These are phyloP conservation scores for Colletotrichum sublineola DNA, from an alignment of 2,329 filamentous ascomycete species.

Conservation along the genomic window DNA sequence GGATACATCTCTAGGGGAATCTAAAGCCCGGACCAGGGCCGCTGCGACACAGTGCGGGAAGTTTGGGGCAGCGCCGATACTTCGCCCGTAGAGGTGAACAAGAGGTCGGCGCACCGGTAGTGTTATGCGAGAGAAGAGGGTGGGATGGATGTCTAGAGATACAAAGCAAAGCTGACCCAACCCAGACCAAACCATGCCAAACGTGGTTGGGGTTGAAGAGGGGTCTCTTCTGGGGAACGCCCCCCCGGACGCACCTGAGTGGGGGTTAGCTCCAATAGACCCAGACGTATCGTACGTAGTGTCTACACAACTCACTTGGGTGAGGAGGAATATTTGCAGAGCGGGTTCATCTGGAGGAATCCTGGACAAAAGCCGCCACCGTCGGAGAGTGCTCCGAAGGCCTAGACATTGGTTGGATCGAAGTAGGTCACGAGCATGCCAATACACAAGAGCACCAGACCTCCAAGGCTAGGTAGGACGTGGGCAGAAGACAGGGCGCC, in stretches of 20 bases:
- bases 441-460: background rate
- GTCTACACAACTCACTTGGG: background rate
- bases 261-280: slow-evolving; percentile 30
- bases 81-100: slow-evolving; percentile 16
- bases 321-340: background rate
- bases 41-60: slow-evolving; percentile 38
- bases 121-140: slow-evolving; percentile 11
- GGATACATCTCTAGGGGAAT: slow-evolving; percentile 23
- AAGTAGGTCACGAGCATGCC: background rate
- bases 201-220: slow-evolving; percentile 12
- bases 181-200: slow-evolving; percentile 10
- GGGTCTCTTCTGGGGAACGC: slow-evolving; percentile 26
- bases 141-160: slow-evolving; percentile 19
- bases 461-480: background rate
- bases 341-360: background rate
- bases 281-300: background rate
- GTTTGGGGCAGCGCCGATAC: background rate
- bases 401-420: background rate
- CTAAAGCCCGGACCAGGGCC: slow-evolving; percentile 19
- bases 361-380: background rate
- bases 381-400: background rate
- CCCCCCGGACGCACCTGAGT: slow-evolving; percentile 10
- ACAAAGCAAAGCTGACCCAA: slow-evolving; percentile 11
- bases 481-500: background rate
- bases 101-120: background rate